Conservation (phyloP, 177 flowering plant species). For the Vitis hybrid region DNA sequence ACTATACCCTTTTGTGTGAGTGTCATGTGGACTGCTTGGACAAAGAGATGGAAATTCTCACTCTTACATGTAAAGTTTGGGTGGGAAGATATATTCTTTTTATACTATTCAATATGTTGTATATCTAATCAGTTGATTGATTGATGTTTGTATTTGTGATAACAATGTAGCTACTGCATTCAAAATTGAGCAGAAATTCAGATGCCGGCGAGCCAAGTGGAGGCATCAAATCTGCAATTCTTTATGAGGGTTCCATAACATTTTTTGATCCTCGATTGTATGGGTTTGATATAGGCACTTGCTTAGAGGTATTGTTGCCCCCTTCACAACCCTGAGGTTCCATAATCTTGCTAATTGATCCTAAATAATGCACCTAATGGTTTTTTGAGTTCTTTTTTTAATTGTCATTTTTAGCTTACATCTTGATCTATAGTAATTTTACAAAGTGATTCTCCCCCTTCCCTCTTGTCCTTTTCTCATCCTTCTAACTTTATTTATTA, state of each 20-base stretch:
- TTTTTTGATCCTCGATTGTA: constrained; percentile 64
- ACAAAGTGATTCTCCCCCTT: too few relatives aligned
- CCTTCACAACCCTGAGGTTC: constrained; percentile 2
- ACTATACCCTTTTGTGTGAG: too few relatives aligned
- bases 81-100: neutral
- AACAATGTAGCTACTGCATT: constrained; percentile 63
- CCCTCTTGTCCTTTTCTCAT: too few relatives aligned
- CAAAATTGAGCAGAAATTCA: constrained; percentile 47
- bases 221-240: constrained; percentile 51
- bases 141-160: neutral
- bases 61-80: neutral
- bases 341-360: too few relatives aligned
- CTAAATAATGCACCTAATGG: too few relatives aligned
- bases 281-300: constrained; percentile 89
- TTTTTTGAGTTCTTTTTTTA: too few relatives aligned
- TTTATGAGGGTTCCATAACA: constrained; percentile 84
- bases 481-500: too few relatives aligned
- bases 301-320: constrained; percentile 71
- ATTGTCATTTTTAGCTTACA: too few relatives aligned
- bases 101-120: neutral
- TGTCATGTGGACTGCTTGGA: neutral
- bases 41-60: neutral
- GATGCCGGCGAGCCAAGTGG: constrained; percentile 22
- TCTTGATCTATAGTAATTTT: too few relatives aligned
- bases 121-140: neutral